Evolutionary conservation across 2,329 filamentous ascomycete genomes (phyloP), one percentile per base, ranked within the genome.

Genomic region (Fusarium agapanthi): DNA sequence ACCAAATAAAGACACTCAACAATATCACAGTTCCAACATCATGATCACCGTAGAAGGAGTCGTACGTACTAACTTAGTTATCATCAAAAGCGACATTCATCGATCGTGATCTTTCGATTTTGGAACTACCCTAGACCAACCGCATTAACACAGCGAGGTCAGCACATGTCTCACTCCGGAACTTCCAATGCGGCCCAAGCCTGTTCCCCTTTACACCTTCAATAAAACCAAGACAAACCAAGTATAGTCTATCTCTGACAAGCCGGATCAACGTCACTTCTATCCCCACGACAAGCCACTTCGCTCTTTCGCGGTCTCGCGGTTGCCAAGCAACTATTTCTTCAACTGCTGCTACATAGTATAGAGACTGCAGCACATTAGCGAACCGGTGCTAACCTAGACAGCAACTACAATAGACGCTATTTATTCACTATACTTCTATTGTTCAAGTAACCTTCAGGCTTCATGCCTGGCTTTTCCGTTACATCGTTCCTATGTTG

Each of bases 401-500:
- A 22, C 20, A 26, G 26, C 34, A 43, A 28, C 35, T 48, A 65
- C 40, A 47, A 58, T 65, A 64, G 37, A 38, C 58, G 40, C 58
- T 50, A 37, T 43, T 18, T 40, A 6, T 13, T 12, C 15, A 24
- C 32, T 44, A 4, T 18, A 38, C 11, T 24, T 51, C 44, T 20
- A 61, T 61, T 64, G 55, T 51, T 50, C 53, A 59, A n/a, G 22
- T 30, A 40, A 15, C 15, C 34, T 30, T 30, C 28, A 69, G 41
- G 2, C 26, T 51, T 51, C 41, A 34, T 47, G 28, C 16, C n/a
- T 16, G 22, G 24, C n/a, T 5, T 41, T 35, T 35, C 41, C 34
- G 68, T 69, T 65, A 71, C 56, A 62, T 73, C 38, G 53, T 40
- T 60, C 45, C 54, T 50, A 58, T 63, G 43, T 24, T 43, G 71